A percentile compares a stretch with the other conserved stretches of the same genome.
Evolutionary conservation across 805 yeast species (phyloP).

Genomic region (Metschnikowia lachancei): DNA sequence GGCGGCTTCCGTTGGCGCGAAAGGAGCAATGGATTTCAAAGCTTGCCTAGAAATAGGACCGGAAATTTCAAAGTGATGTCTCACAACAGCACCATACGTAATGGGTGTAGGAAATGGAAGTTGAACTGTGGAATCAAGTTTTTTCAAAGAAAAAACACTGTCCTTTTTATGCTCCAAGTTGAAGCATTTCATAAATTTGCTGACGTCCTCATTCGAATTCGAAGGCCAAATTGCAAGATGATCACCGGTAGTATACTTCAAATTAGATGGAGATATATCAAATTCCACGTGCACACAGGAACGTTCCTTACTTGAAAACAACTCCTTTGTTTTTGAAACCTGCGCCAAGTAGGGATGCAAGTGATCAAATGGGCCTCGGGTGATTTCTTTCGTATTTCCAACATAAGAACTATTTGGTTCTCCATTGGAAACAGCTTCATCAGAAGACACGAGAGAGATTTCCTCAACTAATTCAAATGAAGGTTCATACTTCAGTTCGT

Average conservation of each 20-base stretch:
- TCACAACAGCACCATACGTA: slow-evolving; percentile 80
- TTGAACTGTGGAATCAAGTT: slow-evolving; percentile 66
- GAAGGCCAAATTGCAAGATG: slow-evolving; percentile 95
- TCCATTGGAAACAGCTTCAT: slow-evolving; percentile 53
- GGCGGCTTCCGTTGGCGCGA: slow-evolving; percentile 68
- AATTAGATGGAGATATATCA: slow-evolving; percentile 69
- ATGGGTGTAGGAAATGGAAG: slow-evolving; percentile 75
- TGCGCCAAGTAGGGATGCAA: slow-evolving; percentile 81
- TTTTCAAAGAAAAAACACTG: slow-evolving; percentile 58
- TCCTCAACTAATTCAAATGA: slow-evolving; percentile 46
- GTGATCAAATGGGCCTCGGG: slow-evolving; percentile 75
- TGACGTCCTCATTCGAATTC: slow-evolving; percentile 73
- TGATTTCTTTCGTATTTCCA: slow-evolving; percentile 27
- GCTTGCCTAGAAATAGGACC: slow-evolving; percentile 93
- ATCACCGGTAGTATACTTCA: slow-evolving; percentile 92
- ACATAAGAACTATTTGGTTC: slow-evolving; percentile 66
- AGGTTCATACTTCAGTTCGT: slow-evolving; percentile 77
- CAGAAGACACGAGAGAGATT: slow-evolving; percentile 25
- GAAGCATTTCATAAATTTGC: slow-evolving; percentile 61
- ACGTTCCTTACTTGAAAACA: slow-evolving; percentile 63
- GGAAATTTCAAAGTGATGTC: slow-evolving; percentile 84
- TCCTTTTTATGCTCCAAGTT: slow-evolving; percentile 53
- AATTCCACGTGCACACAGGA: slow-evolving; percentile 89
- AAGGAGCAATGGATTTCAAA: slow-evolving; percentile 66
- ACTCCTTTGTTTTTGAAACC: slow-evolving; percentile 58